Evolutionary conservation across 768 basidiomycete species (phyloP).

Genomic region (Gyrodon lividus): DNA sequence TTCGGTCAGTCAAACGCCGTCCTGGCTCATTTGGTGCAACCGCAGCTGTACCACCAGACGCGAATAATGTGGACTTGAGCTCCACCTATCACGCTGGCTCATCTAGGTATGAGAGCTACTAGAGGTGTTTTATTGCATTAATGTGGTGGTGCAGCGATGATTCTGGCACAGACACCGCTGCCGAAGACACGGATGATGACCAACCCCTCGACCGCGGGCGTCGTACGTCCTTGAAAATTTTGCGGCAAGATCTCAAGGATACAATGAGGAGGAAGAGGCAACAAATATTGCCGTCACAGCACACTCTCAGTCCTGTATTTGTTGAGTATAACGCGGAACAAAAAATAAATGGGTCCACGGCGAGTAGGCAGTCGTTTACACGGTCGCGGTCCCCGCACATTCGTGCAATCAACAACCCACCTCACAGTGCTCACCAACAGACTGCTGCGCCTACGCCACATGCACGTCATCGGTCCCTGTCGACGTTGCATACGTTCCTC

Average conservation of each 20-base stretch:
- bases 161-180: conserved; percentile 50
- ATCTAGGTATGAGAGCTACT: conserved; percentile 54
- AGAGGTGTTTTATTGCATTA: conserved; percentile 2
- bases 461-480: conserved; percentile 38
- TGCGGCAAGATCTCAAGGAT: conserved; percentile 26
- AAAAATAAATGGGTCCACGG: conserved; percentile 35
- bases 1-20: conserved; percentile 26
- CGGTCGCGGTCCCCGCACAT: conserved; percentile 72
- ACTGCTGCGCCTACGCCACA: conserved; percentile 41
- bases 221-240: conserved; percentile 32
- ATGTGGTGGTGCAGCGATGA: conserved; percentile 42
- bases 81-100: conserved; percentile 88
- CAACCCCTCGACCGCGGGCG: conserved; percentile 44
- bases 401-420: conserved; percentile 30
- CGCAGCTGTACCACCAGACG: conserved; percentile 18
- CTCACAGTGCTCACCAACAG: conserved; percentile 37
- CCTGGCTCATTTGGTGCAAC: conserved; percentile 23
- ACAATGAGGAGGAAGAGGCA: conserved; percentile 29
- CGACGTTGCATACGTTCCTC: conserved; percentile 37
- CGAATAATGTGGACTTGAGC: conserved; percentile 62
- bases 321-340: conserved; percentile 31
- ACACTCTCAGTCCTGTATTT: conserved; percentile 23
- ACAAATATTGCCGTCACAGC: conserved; percentile 23
- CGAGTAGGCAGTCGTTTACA: conserved; percentile 52
- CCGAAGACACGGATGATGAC: conserved; percentile 59